A percentile compares a stretch with the other conserved stretches of the same genome.
phyloP scores from a whole-genome alignment of 2,329 filamentous ascomycete genomes.

The Cercospora citrullina region DNA sequence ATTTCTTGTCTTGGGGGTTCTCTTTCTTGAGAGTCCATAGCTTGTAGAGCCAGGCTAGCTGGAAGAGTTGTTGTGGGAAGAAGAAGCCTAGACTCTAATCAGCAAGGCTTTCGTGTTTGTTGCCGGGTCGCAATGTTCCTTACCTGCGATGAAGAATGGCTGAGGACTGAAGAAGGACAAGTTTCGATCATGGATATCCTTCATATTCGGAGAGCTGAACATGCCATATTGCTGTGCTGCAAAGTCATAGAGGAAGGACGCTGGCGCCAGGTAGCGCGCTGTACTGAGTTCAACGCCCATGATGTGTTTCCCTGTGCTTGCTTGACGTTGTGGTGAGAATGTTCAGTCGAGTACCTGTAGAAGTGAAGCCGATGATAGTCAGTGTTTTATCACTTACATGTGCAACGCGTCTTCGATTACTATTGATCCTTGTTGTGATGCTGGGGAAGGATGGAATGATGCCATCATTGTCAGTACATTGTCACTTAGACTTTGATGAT shows the following conservation, averaged over 20 bases:
- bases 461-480: slow-evolving; percentile 16
- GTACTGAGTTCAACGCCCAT: slow-evolving; percentile 59
- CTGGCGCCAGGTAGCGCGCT: slow-evolving; percentile 55
- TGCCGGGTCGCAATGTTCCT: neutral
- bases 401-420: neutral
- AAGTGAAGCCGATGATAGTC: neutral
- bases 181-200: slow-evolving; percentile 59
- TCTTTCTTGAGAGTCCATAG: slow-evolving; percentile 53
- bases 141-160: slow-evolving; percentile 56
- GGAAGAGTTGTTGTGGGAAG: slow-evolving; percentile 61
- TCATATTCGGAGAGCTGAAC: slow-evolving; percentile 58
- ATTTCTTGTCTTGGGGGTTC: slow-evolving; percentile 43
- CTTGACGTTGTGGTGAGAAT: neutral
- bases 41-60: slow-evolving; percentile 59
- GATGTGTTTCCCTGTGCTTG: slow-evolving; percentile 8
- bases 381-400: neutral
- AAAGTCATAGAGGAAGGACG: slow-evolving; percentile 59
- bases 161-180: slow-evolving; percentile 61
- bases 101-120: neutral
- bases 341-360: neutral
- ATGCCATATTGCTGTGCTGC: slow-evolving; percentile 62
- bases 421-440: slow-evolving; percentile 7
- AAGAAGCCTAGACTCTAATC: slow-evolving; percentile 52
- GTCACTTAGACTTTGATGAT: slow-evolving; percentile 5
- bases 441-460: slow-evolving; percentile 9